Evolutionary conservation across 768 basidiomycete genomes (phyloP).

Genomic region (Chlorophyllum brunneum): DNA sequence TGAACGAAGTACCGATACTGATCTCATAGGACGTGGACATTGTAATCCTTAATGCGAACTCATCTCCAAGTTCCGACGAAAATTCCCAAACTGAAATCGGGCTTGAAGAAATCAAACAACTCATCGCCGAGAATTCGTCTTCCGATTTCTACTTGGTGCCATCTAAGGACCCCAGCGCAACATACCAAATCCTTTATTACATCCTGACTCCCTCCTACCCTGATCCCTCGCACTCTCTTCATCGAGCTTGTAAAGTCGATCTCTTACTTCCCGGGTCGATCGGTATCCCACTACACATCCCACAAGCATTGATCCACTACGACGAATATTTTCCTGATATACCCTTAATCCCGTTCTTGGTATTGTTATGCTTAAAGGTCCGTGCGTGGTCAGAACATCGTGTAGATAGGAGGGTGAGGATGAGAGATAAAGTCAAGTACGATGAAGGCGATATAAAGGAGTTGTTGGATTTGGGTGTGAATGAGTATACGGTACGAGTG

Average conservation of each 20-base stretch:
- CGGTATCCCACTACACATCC: constrained; percentile 27
- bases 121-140: constrained; percentile 25
- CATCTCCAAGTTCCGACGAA: too few relatives aligned
- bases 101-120: constrained; percentile 36
- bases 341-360: constrained; percentile 35
- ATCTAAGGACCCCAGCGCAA: constrained; percentile 33
- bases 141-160: constrained; percentile 33
- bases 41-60: constrained; percentile 35
- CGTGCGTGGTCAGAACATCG: constrained; percentile 40
- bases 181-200: constrained; percentile 41
- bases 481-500: constrained; percentile 19
- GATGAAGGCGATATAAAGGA: constrained; percentile 40
- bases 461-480: constrained; percentile 34
- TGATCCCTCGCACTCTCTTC: constrained; percentile 4
- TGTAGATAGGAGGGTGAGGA: constrained; percentile 23
- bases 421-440: constrained; percentile 32
- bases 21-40: constrained; percentile 42
- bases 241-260: constrained; percentile 33
- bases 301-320: constrained; percentile 17
- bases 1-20: constrained; percentile 11
- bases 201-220: constrained; percentile 14
- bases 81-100: constrained; percentile 16
- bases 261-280: constrained; percentile 30
- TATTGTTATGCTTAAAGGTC: constrained; percentile 37
- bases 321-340: constrained; percentile 20